These are phyloP conservation scores for Magnusiomyces suaveolens DNA, from an alignment of 1,139 yeast genomes.

Conservation along the genomic window DNA sequence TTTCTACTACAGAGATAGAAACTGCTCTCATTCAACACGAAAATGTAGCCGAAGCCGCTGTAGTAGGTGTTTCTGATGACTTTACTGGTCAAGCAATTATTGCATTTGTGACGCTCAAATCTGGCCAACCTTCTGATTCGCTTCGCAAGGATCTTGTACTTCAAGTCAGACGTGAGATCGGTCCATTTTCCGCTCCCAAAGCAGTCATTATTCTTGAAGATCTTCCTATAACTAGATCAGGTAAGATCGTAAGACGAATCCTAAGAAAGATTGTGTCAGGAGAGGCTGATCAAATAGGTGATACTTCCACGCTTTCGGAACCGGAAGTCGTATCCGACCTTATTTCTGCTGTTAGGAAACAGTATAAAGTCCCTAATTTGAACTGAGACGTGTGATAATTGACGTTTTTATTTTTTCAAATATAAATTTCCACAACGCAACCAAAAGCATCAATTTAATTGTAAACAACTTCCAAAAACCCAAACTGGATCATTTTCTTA, in stretches of 20 bases:
- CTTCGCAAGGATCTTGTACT: slow-evolving; percentile 62
- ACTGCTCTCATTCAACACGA: slow-evolving; percentile 76
- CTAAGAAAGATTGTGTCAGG: slow-evolving; percentile 82
- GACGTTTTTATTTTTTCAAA: no score
- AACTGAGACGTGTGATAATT: no score
- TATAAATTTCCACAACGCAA: no score
- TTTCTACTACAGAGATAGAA: slow-evolving; percentile 95
- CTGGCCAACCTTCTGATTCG: slow-evolving; percentile 46
- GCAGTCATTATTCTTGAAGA: slow-evolving; percentile 77
- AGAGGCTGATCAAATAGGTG: slow-evolving; percentile 92
- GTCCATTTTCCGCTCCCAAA: slow-evolving; percentile 98
- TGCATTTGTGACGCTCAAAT: slow-evolving; percentile 82
- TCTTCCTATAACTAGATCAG: slow-evolving; percentile 95
- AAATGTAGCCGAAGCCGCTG: slow-evolving; percentile 86
- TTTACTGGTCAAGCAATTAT: slow-evolving; percentile 95
- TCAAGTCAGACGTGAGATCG: slow-evolving; percentile 88
- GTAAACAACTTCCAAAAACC: no score
- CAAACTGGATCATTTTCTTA: no score
- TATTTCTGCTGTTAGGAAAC: slow-evolving; percentile 42
- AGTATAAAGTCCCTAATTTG: no score
- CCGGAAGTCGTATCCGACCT: slow-evolving; percentile 77
- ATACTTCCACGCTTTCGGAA: slow-evolving; percentile 80
- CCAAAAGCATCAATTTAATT: no score
- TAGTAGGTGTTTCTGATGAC: slow-evolving; percentile 89
- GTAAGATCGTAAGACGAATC: slow-evolving; percentile 97